Conservation (phyloP, 179 eudicot genomes). For the Nepenthes alata region DNA sequence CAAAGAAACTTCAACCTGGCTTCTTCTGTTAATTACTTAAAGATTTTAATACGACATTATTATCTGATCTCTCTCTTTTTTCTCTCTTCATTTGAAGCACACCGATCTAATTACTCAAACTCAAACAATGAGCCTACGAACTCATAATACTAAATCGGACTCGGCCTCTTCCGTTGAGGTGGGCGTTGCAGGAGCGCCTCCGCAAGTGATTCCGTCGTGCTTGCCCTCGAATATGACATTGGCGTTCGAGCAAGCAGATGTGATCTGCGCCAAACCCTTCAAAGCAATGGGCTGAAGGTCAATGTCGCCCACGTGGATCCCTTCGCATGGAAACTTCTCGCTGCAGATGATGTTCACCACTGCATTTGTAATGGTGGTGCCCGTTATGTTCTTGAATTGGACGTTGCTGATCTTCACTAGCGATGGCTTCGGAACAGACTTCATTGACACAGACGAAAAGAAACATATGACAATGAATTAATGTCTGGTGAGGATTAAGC, state of each 20-base stretch:
- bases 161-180: too few species aligned
- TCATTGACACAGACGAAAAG: background rate
- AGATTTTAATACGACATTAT: too few species aligned
- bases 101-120: too few species aligned
- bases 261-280: conserved; percentile 3
- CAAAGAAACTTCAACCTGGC: too few species aligned
- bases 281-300: conserved; percentile 11
- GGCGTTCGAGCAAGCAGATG: conserved; percentile 25
- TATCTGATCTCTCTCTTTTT: too few species aligned
- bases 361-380: conserved; percentile 26
- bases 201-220: conserved; percentile 19
- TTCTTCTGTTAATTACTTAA: too few species aligned
- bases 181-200: background rate
- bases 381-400: conserved; percentile 55
- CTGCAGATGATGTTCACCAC: conserved; percentile 39
- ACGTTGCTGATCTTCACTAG: conserved; percentile 31
- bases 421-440: conserved; percentile 11
- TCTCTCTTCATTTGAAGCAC: too few species aligned
- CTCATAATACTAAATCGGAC: too few species aligned
- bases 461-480: background rate
- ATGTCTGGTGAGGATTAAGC: too few species aligned
- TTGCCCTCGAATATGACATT: conserved; percentile 19
- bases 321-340: conserved; percentile 35
- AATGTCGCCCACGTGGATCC: conserved; percentile 35
- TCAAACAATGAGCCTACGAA: too few species aligned